Percentiles rank a stretch among this genome's conserved stretches.
These are phyloP conservation scores for Nidularia sp. DNA, from an alignment of 768 basidiomycete genomes.

Conservation along the genomic window DNA sequence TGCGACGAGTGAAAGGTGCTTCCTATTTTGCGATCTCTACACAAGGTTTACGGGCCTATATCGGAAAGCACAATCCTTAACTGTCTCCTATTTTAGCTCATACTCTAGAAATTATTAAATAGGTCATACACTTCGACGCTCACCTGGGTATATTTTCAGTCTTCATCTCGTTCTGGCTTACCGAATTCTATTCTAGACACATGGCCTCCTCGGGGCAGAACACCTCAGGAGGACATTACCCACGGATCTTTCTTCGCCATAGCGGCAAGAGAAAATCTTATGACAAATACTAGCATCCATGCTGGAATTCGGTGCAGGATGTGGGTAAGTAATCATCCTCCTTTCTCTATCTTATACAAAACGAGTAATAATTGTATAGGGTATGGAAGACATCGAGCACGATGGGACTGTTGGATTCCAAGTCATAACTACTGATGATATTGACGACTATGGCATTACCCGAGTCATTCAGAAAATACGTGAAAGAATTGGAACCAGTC, in stretches of 20 bases:
- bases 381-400: constrained; percentile 42
- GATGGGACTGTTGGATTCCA: constrained; percentile 60
- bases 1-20: constrained; percentile 41
- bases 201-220: constrained; percentile 18
- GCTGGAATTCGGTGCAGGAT: constrained; percentile 69
- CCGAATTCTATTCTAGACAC: constrained; percentile 32
- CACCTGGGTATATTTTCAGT: constrained; percentile 35
- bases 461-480: constrained; percentile 56
- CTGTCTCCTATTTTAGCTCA: not conserved
- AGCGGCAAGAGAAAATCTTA: constrained; percentile 55
- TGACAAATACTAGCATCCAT: constrained; percentile 64
- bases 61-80: constrained; percentile 22
- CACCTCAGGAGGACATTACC: constrained; percentile 36
- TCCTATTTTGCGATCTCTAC: constrained; percentile 63
- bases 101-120: not conserved
- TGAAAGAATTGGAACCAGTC: constrained; percentile 48
- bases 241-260: constrained; percentile 68
- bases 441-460: constrained; percentile 56
- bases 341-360: no score
- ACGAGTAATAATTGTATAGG: constrained; percentile 19
- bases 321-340: constrained; percentile 1
- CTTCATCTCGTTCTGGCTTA: not conserved
- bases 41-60: constrained; percentile 63
- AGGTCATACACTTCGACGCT: constrained; percentile 58
- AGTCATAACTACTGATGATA: constrained; percentile 57